phyloP scores from a whole-genome alignment of 1,139 yeast genomes.

The Yamadazyma membranifaciens region DNA sequence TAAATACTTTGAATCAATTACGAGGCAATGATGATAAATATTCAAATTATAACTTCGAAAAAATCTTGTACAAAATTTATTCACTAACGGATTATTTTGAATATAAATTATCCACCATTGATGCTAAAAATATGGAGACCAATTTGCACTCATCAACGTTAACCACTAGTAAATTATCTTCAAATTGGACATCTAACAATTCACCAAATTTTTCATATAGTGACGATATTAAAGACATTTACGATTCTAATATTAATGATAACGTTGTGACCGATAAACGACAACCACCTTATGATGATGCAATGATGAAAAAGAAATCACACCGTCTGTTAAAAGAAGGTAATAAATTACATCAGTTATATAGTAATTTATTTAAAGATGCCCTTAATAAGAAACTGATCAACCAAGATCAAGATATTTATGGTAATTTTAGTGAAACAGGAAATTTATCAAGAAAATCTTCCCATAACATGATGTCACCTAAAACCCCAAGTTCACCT shows the following conservation, averaged over 20 bases:
- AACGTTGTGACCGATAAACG: neutral
- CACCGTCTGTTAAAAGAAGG: neutral
- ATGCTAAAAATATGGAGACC: slow-evolving; percentile 2
- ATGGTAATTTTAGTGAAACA: slow-evolving; percentile 24
- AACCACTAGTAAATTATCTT: neutral
- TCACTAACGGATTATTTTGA: slow-evolving; percentile 19
- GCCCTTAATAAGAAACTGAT: slow-evolving; percentile 1
- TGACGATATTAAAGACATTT: slow-evolving; percentile 3
- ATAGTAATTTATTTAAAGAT: slow-evolving; percentile 12
- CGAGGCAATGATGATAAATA: slow-evolving; percentile 14
- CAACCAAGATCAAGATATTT: slow-evolving; percentile 16
- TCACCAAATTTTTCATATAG: slow-evolving; percentile 2
- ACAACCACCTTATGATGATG: neutral
- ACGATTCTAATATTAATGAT: neutral
- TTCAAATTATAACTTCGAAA: slow-evolving; percentile 20
- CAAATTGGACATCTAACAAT: neutral
- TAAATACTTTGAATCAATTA: slow-evolving; percentile 15
- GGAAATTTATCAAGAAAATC: slow-evolving; percentile 7
- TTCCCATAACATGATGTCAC: neutral
- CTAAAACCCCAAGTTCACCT: neutral
- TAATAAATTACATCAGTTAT: slow-evolving; percentile 5
- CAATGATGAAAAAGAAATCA: slow-evolving; percentile 1
- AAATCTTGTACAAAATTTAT: slow-evolving; percentile 20
- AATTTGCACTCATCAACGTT: slow-evolving; percentile 2
- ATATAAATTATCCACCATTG: slow-evolving; percentile 8